A percentile compares a stretch with the other conserved stretches of the same genome.
Evolutionary conservation across 2,329 filamentous ascomycete species (phyloP).

Genomic region (Clarireedia homoeocarpa): DNA sequence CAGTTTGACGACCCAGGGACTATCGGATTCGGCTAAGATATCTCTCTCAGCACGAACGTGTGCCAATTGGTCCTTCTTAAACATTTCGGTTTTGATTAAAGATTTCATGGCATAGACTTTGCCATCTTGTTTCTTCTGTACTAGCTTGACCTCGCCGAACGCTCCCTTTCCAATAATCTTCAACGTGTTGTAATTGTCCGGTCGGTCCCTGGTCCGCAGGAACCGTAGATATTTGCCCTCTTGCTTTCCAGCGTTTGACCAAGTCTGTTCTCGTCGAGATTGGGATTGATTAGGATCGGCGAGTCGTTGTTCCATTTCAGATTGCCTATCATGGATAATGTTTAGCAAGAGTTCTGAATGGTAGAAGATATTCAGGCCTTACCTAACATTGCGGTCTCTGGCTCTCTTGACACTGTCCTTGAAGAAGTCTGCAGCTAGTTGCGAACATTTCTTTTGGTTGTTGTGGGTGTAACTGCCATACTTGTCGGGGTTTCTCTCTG

Average conservation of each 20-base stretch:
- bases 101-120: conserved; percentile 99
- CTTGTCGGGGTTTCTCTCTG: conserved; percentile 82
- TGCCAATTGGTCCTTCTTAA: conserved; percentile 96
- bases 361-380: conserved; percentile 23
- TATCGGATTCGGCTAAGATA: conserved; percentile 97
- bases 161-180: conserved; percentile 99
- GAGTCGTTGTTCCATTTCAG: conserved; percentile 82
- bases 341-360: background rate
- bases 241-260: conserved; percentile 75
- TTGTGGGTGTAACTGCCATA: conserved; percentile 57
- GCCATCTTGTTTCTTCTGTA: conserved; percentile 91
- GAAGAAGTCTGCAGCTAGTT: conserved; percentile 84
- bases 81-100: conserved; percentile 98
- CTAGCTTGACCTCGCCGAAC: conserved; percentile 95
- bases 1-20: conserved; percentile 97
- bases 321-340: conserved; percentile 52
- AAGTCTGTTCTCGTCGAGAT: conserved; percentile 73
- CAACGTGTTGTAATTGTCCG: conserved; percentile 89
- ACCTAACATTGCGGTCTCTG: conserved; percentile 91
- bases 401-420: conserved; percentile 97
- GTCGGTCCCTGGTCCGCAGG: conserved; percentile 84
- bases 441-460: conserved; percentile 63
- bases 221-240: conserved; percentile 93
- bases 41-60: conserved; percentile 97
- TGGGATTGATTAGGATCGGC: conserved; percentile 68